Evolutionary conservation across 345 rosid genomes (phyloP), one percentile per base, ranked within the genome.

Genomic region (Crucihimalaya himalaica): DNA sequence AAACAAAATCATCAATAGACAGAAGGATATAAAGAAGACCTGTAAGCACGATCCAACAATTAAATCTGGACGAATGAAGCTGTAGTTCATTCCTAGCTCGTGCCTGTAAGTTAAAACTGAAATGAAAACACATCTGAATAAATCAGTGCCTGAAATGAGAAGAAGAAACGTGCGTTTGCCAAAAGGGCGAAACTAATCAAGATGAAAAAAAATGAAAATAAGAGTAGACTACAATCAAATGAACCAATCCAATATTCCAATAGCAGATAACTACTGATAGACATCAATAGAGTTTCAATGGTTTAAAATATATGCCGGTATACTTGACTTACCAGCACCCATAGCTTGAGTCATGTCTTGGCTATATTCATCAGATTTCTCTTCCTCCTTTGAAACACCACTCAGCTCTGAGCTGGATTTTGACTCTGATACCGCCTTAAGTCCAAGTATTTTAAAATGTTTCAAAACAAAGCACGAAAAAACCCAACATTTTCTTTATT

Each of bases 21-120:
- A 63, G 8, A 70, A 37, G 25, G 70, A 80, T 20, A 70, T n/a
- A 29, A 46, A 5, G 12, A 67, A 75, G 66, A 89, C 98, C 97
- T 91, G 98, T 63, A 94, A 83, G 80, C 98, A 94, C 0, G 98
- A 94, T 31, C 98, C 98, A n/a, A 88, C 95, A 75, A 94, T 87
- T 79, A 94, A 77, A 82, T 94, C 97, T 6, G 95, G 95, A 78
- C 76, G 83, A 65, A 94, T 82, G 77, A 94, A 94, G 84, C 78
- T 82, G 82, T 88, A 94, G 79, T 88, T 91, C 92, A 94, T 94
- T 72, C 97, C 98, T 46, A 94, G 70, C 53, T 94, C 97, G 69
- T 94, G 98, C 75, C 96, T 86, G 75, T 94, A 94, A 18, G 96
- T 88, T 83, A 94, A 85, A 79, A 89, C 98, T 94, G 89, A 51